phyloP scores from a whole-genome alignment of 2,329 filamentous ascomycete species.

The Clarireedia paspali region DNA sequence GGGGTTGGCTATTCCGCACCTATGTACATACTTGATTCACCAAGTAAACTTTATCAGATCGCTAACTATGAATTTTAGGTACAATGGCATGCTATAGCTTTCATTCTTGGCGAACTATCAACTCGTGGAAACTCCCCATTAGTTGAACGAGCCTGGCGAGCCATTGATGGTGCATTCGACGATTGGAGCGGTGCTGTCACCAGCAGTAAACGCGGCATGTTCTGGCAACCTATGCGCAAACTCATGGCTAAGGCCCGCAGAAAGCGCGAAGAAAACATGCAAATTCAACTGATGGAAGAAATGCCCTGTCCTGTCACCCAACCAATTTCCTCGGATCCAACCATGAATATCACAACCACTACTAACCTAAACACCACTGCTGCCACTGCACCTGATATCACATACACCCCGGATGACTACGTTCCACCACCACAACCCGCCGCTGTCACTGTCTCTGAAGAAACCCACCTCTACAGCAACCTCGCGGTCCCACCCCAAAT shows the following conservation, averaged over 20 bases:
- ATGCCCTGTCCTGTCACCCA: neutral
- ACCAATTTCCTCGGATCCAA: neutral
- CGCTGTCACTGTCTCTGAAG: neutral
- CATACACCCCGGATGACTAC: neutral
- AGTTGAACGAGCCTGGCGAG: constrained; percentile 35
- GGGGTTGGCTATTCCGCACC: constrained; percentile 34
- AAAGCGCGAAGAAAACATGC: constrained; percentile 43
- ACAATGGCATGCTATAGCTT: constrained; percentile 40
- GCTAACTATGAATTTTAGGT: constrained; percentile 8
- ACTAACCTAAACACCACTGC: neutral
- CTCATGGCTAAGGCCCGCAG: constrained; percentile 51
- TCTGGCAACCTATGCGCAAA: constrained; percentile 56
- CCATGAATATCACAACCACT: neutral
- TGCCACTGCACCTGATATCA: neutral
- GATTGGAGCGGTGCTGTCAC: constrained; percentile 19
- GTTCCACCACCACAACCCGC: neutral
- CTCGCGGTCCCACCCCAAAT: constrained; percentile 17
- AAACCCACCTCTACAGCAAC: neutral
- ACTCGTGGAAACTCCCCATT: constrained; percentile 30
- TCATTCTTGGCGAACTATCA: constrained; percentile 34
- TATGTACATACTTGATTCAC: constrained; percentile 23
- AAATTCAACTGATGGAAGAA: constrained; percentile 13
- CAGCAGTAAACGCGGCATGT: constrained; percentile 42
- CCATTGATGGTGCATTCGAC: constrained; percentile 29
- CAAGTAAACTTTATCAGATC: neutral